Evolutionary conservation across 257 asterid genomes (phyloP), one percentile per base, ranked within the genome.

Genomic region (Solanum chaucha): DNA sequence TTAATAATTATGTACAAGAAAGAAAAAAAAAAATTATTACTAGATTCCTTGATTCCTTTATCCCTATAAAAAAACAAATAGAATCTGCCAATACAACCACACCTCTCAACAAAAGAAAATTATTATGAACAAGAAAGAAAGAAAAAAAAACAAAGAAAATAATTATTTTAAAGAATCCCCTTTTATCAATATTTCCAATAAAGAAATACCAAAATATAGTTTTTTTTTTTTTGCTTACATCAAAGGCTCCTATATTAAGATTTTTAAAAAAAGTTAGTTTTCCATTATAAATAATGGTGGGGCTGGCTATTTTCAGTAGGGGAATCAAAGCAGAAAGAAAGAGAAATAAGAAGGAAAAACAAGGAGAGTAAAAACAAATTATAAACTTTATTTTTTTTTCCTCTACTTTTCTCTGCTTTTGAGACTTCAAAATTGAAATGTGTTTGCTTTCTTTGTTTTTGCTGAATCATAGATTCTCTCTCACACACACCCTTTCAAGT

Each of bases 11-110:
- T 73, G 48, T 10, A 73, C 81, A 73, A 73, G 81, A 35, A 72
- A 72, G 46, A 4, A 20, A 92, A 92, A 92, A 61, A 92, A 61
- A 1, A 41, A 93, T 92, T 93, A 93, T 90, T 88, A 92, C 91
- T 91, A 93, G 98, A 95, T 95, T 95, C 99, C 89, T 94, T 94
- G 96, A 94, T 96, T 94, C 98, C 95, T 90, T 89, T 87, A 89
- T 85, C 93, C 93, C 96, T 88, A 90, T 92, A 92, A 90, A 86
- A 88, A 89, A 91, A 93, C 98, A 92, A 95, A 92, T 92, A 93
- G 97, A 94, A 94, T 90, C 91, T 93, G 95, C 95, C 96, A 94
- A 93, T 83, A 89, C 90, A 90, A 89, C 90, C 87, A 89, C 92
- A 90, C 89, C 89, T 70, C 89, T 87, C 90, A 83, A 90, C 87